Percentiles rank a stretch among this genome's conserved stretches.
Evolutionary conservation across 177 flowering plant species (phyloP).

Genomic region (Vitis hybrid): DNA sequence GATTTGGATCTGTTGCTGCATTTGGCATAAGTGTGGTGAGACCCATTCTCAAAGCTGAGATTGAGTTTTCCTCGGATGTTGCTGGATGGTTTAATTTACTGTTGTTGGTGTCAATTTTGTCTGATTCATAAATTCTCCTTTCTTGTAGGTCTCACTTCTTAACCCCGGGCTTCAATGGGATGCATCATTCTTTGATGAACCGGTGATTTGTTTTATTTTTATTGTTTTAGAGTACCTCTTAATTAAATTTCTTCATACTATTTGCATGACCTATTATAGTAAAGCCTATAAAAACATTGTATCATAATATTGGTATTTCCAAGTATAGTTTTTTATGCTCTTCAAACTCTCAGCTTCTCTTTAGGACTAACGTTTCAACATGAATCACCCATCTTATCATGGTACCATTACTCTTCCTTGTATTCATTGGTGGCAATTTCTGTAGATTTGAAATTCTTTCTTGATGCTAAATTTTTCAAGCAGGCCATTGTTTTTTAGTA

Average conservation of each 20-base stretch:
- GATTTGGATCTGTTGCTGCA: slow-evolving; percentile 89
- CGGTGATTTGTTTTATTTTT: slow-evolving; percentile 65
- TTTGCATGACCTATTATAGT: background rate
- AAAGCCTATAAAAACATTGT: background rate
- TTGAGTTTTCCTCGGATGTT: background rate
- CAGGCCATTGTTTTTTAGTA: slow-evolving; percentile 52
- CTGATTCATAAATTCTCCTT: slow-evolving; percentile 1
- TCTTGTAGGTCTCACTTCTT: slow-evolving; percentile 71
- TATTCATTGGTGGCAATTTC: background rate
- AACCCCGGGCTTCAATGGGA: slow-evolving; percentile 91
- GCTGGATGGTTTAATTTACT: background rate
- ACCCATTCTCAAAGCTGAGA: slow-evolving; percentile 1
- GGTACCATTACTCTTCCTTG: background rate
- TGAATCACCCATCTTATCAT: background rate
- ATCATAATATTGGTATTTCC: too few relatives aligned
- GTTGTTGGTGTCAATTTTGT: background rate
- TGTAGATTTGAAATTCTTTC: background rate
- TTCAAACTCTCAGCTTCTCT: background rate
- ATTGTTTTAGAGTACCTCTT: slow-evolving; percentile 1
- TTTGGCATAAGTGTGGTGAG: slow-evolving; percentile 84
- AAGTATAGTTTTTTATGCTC: background rate
- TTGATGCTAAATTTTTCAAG: slow-evolving; percentile 30
- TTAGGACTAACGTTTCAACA: too few relatives aligned
- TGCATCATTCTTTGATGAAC: slow-evolving; percentile 95
- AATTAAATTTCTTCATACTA: background rate